A percentile compares a stretch with the other conserved stretches of the same genome.
phyloP scores from a whole-genome alignment of 2,329 filamentous ascomycete species.

The Epichloe gansuensis region DNA sequence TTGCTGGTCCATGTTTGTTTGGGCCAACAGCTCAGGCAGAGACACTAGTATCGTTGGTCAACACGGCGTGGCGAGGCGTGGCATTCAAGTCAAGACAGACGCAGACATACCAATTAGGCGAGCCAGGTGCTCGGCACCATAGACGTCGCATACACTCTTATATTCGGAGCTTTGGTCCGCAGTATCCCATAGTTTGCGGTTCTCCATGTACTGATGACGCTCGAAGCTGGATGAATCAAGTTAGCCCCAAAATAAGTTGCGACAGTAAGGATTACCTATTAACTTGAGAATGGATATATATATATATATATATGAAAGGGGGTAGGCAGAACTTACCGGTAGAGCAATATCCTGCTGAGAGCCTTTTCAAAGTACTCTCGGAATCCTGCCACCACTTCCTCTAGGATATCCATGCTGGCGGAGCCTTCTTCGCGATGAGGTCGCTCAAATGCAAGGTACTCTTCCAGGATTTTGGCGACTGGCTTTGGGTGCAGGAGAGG shows the following conservation, averaged over 20 bases:
- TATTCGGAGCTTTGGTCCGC: slow-evolving; percentile 51
- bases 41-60: slow-evolving; percentile 44
- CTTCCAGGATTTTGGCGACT: slow-evolving; percentile 65
- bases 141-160: slow-evolving; percentile 67
- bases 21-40: slow-evolving; percentile 84
- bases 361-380: slow-evolving; percentile 91
- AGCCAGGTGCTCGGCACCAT: slow-evolving; percentile 84
- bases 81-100: not conserved
- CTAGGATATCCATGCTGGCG: slow-evolving; percentile 70
- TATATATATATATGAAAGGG: too few relatives aligned
- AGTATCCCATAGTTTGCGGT: slow-evolving; percentile 57
- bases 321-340: slow-evolving; percentile 36
- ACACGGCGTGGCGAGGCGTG: too few relatives aligned
- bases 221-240: slow-evolving; percentile 54
- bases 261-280: not conserved
- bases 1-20: slow-evolving; percentile 96
- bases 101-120: slow-evolving; percentile 66
- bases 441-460: slow-evolving; percentile 63
- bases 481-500: slow-evolving; percentile 67
- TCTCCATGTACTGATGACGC: slow-evolving; percentile 71
- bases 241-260: not conserved
- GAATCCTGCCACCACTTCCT: slow-evolving; percentile 77
- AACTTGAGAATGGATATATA: not conserved
- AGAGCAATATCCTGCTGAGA: slow-evolving; percentile 78
- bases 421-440: slow-evolving; percentile 52